Evolutionary conservation across 768 basidiomycete genomes (phyloP), one percentile per base, ranked within the genome.

Genomic region (Paxillus ammoniavirescens): DNA sequence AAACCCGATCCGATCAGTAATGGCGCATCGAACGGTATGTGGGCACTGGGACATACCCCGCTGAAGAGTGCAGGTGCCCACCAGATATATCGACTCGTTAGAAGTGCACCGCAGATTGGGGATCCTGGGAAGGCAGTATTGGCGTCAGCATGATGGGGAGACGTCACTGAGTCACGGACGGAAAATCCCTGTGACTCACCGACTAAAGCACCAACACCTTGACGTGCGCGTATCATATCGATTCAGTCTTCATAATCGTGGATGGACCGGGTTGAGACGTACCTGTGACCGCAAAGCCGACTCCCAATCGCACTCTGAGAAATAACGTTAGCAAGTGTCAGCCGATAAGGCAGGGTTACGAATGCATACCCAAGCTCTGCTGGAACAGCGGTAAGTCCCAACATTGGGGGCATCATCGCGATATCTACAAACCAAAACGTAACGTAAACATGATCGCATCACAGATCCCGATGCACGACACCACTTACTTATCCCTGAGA

Each of bases 31-130:
- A 12, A 35, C 35, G 12, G 35, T 0, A 26, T 26, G 26, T 26
- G 26, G n/a, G n/a, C n/a, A n/a, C n/a, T n/a, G n/a, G 9, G 41
- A 58, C 63, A 18, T 58, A 75, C 70, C 42, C 78, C 82, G 26
- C 77, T 71, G 60, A 83, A 86, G 9, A 82, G 37, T 2, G 77
- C 77, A 3, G 83, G 80, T 13, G 76, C 72, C 78, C 79, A 83
- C 84, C 84, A 86, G 3, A 75, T 64, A 59, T 78, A 82, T 3
- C 70, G 65, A 9, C 64, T 46, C 0, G 81, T 75, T 4, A 86
- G 69, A 18, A 86, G 70, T 3, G 81, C 78, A 2, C 84, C 84
- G 35, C 75, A 77, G 33, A 85, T 79, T 1, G 84, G 83, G 0
- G 81, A 75, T 4, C 82, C 82, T 77, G 50, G 9, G 36, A 37